Percentiles rank a stretch among this genome's conserved stretches.
Evolutionary conservation across 1,284 basidiomycete genomes (phyloP).

Genomic region (Puccinia novopanici): DNA sequence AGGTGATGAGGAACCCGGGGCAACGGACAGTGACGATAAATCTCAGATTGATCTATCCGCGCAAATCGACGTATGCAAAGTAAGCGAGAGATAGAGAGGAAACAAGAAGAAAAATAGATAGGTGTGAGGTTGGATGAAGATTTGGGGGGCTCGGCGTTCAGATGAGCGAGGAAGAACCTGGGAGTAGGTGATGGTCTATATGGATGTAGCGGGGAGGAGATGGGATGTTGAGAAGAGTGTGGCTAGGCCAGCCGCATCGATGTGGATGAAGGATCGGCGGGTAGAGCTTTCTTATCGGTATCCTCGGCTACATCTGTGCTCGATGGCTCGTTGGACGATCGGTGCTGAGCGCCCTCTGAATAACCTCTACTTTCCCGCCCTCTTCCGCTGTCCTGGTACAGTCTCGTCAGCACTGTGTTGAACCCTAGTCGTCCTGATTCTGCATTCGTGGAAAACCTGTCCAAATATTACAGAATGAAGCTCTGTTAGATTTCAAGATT

Average conservation of each 20-base stretch:
- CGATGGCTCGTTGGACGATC: not conserved
- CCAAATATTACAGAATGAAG: not conserved
- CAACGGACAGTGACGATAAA: too few relatives aligned
- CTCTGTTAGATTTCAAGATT: not conserved
- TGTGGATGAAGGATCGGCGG: slow-evolving; percentile 1
- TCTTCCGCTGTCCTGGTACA: not conserved
- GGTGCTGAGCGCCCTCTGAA: not conserved
- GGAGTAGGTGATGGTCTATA: too few relatives aligned
- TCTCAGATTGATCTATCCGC: too few relatives aligned
- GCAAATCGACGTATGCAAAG: too few relatives aligned
- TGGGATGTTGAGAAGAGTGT: too few relatives aligned
- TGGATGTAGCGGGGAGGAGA: too few relatives aligned
- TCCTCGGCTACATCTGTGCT: not conserved
- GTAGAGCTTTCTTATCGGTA: not conserved
- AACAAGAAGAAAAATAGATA: too few relatives aligned
- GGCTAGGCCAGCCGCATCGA: slow-evolving; percentile 14
- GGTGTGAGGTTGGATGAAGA: not conserved
- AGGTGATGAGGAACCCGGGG: too few relatives aligned
- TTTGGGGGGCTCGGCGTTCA: not conserved
- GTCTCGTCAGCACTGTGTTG: slow-evolving; percentile 11
- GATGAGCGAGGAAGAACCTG: too few relatives aligned
- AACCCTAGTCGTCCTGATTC: slow-evolving; percentile 34
- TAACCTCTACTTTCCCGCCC: too few relatives aligned
- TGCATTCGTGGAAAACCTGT: slow-evolving; percentile 34
- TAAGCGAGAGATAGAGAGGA: too few relatives aligned